Evolutionary conservation across 352 stramenopile genomes (phyloP), one percentile per base, ranked within the genome.

Genomic region (Globisporangium apiculatum): DNA sequence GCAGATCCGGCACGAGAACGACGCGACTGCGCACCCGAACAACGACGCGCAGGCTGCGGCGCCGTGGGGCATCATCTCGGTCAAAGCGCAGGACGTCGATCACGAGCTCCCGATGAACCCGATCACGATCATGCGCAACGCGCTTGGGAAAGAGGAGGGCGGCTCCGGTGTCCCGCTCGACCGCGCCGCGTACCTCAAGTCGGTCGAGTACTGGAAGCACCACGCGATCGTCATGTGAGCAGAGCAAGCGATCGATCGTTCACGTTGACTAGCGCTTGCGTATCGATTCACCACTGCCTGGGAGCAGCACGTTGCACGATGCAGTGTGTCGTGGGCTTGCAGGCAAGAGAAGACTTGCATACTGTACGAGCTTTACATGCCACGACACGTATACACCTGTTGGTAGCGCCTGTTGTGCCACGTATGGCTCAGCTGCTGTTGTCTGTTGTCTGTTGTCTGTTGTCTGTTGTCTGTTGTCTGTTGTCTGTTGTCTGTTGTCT

Each of bases 61-160:
- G 5, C 84, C 89, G 55, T 97, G 89, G 88, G 88, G 90, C 18
- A 98, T 99, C 69, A 86, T 99, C 47, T 97, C 87, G 41, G 96
- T 99, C 62, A 99, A 99, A 75, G 89, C 96, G 40, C 97, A 99
- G 73, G 89, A 98, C 67, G 88, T 97, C 8, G 80, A 97, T 62
- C 66, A 91, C 58, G 96, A 99, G 68, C 75, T 99, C 38, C 97
- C 97, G 36, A 99, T 99, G 97, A 97, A 97, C 61, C 97, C 96
- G 6, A 99, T 99, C 71, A 99, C 96, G 11, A 89, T 98, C 66
- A 98, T 99, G 93, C 77, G 96, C 45, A 99, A 99, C 79, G 93
- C 96, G 48, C 71, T 99, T n/a, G 96, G 97, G 42, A 97, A 97
- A 69, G 92, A 97, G 37, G 75, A 99, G 64, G 96, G 88, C 38